phyloP scores from a whole-genome alignment of 805 yeast species.

The Sungouiella thailandica region DNA sequence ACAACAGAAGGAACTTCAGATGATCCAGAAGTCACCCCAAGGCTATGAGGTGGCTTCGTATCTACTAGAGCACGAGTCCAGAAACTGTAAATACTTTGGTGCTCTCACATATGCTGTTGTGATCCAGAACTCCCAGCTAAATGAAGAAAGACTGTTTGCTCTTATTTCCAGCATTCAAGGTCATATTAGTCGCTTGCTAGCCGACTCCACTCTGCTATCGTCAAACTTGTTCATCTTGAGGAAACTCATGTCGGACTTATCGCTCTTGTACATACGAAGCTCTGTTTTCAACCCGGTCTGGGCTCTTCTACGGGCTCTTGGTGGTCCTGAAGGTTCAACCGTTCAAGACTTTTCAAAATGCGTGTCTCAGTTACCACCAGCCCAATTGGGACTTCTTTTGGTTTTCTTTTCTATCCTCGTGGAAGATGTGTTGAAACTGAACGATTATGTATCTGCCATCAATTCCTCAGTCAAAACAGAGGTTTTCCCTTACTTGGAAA shows the following conservation, averaged over 20 bases:
- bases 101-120: conserved; percentile 73
- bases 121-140: conserved; percentile 31
- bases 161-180: conserved; percentile 1
- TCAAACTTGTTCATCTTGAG: conserved; percentile 38
- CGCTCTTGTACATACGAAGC: conserved; percentile 42
- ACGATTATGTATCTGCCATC: conserved; percentile 20
- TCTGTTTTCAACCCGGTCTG: conserved; percentile 39
- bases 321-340: not conserved
- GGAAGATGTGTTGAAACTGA: conserved; percentile 45
- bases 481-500: conserved; percentile 23
- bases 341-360: too few relatives aligned
- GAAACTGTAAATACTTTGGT: conserved; percentile 67
- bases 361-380: too few relatives aligned
- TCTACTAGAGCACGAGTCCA: conserved; percentile 39
- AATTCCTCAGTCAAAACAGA: conserved; percentile 35
- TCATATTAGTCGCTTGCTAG: conserved; percentile 5
- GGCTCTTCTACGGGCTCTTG: conserved; percentile 1
- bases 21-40: conserved; percentile 48
- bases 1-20: conserved; percentile 54
- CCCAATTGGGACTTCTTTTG: conserved; percentile 13
- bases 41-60: conserved; percentile 57
- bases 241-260: conserved; percentile 54
- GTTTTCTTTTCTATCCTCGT: conserved; percentile 42
- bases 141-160: conserved; percentile 10
- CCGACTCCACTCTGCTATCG: conserved; percentile 4